Base-by-base conservation (phyloP, 1,139 yeast genomes). In the Maudiozyma humilis region DNA sequence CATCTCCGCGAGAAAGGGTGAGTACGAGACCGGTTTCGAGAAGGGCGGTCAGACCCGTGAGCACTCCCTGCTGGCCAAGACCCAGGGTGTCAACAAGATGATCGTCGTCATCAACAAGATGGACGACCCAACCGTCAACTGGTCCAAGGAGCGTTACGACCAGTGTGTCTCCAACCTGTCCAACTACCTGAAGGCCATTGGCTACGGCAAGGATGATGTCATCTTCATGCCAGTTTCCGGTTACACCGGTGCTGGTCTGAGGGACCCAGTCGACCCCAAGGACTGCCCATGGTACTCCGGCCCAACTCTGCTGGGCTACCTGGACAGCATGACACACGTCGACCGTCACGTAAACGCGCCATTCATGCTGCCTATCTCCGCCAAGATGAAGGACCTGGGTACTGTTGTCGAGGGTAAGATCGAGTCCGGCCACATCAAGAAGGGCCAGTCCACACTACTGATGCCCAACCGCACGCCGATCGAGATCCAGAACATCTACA, bases 331-430 rank as follows among this genome's bases (percentile, higher is more conserved):
- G 82, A 76, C 81, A 57, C 79, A 87, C 38, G 79, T 82, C 51
- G 79, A 85, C 69, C 86, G 98, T 70, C 85, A 81, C 60, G 71
- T 87, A 62, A 85, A 84, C 60, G 96, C 93, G 27, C 96, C 98
- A 53, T 91, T 91, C 70, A 89, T 91, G 97, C 74, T 91, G 60
- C 99, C 99, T 50, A 76, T 91, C 54, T 78, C 95, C 29, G 86
- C 94, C 57, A 91, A 93, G 69, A 84, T 88, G 84, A 88, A 85
- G 68, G 96, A 89, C 65, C 73, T 91, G 73, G 99, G 99, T 66
- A 87, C 97, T 40, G 78, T 91, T 52, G 91, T 93, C 44, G 99
- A 91, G 70, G 98, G 99, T 67, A 91, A 91, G 73, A 84, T 91
- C 62, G 99, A 89, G 71, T 81, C 94, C 45, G 98, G 99, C 43